Evolutionary conservation across 441 rosid species (phyloP).

Genomic region (Adansonia gregorii): DNA sequence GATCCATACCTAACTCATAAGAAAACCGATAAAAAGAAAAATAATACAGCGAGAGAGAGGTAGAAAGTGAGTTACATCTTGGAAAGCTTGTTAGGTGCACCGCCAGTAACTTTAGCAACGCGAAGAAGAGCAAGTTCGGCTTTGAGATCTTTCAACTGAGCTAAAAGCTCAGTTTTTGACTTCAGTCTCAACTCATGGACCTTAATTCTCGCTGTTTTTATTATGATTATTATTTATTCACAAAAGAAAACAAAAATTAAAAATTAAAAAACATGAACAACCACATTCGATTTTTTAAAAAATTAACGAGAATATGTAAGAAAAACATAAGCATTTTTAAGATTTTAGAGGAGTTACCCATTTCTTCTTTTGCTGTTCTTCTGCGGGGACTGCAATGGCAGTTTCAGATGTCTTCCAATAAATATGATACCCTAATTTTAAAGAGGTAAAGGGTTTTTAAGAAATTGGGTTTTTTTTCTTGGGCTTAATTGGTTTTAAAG

Average conservation of each 20-base stretch:
- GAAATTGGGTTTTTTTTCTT: background rate
- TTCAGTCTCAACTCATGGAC: conserved; percentile 92
- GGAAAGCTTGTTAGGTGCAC: conserved; percentile 95
- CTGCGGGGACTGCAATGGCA: background rate
- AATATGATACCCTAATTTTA: conserved; percentile 6
- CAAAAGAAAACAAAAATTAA: background rate
- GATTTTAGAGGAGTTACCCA: conserved; percentile 7
- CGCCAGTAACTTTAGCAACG: conserved; percentile 96
- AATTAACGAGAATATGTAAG: background rate
- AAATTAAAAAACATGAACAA: background rate
- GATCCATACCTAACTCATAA: background rate
- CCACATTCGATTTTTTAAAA: background rate
- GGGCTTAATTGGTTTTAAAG: background rate
- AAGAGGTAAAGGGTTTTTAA: background rate
- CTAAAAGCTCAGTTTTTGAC: conserved; percentile 74
- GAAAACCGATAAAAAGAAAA: background rate
- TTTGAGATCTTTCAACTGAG: conserved; percentile 75
- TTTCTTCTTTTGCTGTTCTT: conserved; percentile 13
- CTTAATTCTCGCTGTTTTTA: conserved; percentile 74
- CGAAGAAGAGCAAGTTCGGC: conserved; percentile 92
- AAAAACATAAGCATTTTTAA: background rate
- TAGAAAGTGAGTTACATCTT: conserved; percentile 57
- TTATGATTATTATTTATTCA: background rate
- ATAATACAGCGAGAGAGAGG: background rate
- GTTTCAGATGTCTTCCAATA: background rate